Evolutionary conservation across 352 stramenopile genomes (phyloP), one percentile per base, ranked within the genome.

Genomic region (Aphanomyces stellatus): DNA sequence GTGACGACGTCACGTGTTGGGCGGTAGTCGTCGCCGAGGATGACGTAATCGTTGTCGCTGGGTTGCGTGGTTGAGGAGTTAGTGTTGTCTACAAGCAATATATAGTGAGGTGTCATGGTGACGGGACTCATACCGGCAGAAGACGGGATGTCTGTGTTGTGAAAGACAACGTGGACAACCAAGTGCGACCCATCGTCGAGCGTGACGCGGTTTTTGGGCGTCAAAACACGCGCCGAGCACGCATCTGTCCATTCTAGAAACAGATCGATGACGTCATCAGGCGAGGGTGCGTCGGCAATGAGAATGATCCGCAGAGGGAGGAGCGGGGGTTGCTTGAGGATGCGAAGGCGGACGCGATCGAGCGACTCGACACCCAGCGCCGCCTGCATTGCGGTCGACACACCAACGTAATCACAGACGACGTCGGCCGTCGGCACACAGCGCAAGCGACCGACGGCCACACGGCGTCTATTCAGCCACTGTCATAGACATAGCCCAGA

Each of bases 271-370:
- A 15, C 27, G 4, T 34, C 24, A n/a, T n/a, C n/a, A 11, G 11
- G 22, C n/a, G 31, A n/a, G 17, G 31, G 7, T 11, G 28, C 19
- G 7, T 30, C 40, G 3, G 48, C 13, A 1, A 41, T 49, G 2
- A 67, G 15, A 24, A 35, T n/a, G 33, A 57, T 28, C 10, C 25
- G 11, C 11, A 67, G 49, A 6, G 60, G 60, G 11, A 51, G 48
- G 11, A 67, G 24, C 10, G 60, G 60, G 17, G 60, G 41, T 6
- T 22, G 28, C 37, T 55, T 67, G 27, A 67, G 60, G 6, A 46
- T 11, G 19, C 60, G 60, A 6, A 67, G 5, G 10, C 60, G 41
- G 8, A 67, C 28, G 4, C 42, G 43, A 24, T 37, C 27, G 13
- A 56, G 17, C 15, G 19, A n/a, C n/a, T 25, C 28, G 22, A 59